A percentile compares a stretch with the other conserved stretches of the same genome.
phyloP scores from a whole-genome alignment of 78 protist genomes.

The Dictyostelium firmibasis region DNA sequence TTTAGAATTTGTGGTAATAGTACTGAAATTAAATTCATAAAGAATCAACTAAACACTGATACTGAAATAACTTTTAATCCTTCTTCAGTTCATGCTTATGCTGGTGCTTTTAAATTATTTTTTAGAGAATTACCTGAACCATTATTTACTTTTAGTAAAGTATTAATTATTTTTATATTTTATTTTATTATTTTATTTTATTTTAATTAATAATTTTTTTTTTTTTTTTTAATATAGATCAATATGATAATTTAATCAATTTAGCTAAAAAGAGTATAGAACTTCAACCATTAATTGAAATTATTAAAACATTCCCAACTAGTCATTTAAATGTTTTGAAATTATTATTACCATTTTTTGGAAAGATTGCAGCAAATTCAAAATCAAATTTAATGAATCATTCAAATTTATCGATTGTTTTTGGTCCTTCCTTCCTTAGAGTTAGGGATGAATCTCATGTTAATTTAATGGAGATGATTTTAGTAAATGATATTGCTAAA shows the following conservation, averaged over 20 bases:
- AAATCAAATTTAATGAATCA: constrained; percentile 38
- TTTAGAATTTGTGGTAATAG: constrained; percentile 42
- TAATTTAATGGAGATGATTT: constrained; percentile 1
- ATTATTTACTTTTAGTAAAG: constrained; percentile 52
- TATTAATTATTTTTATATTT: not conserved
- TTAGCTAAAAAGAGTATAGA: not conserved
- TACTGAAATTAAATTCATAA: constrained; percentile 20
- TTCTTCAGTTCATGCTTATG: not conserved
- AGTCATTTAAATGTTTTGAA: not conserved
- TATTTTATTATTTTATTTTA: not conserved
- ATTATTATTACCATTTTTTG: constrained; percentile 22
- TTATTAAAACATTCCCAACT: constrained; percentile 36
- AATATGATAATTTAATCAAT: constrained; percentile 53
- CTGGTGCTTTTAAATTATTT: constrained; percentile 57
- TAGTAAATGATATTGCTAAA: constrained; percentile 1
- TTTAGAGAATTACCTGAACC: constrained; percentile 80
- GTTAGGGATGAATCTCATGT: not conserved
- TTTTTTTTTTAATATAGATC: not conserved
- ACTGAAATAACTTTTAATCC: not conserved
- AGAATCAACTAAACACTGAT: not conserved
- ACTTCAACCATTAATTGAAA: not conserved
- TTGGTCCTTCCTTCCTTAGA: constrained; percentile 52
- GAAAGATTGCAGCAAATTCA: constrained; percentile 26
- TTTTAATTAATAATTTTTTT: not conserved
- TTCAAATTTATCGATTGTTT: constrained; percentile 37